These are phyloP conservation scores for Pestalotiopsis fici DNA, from an alignment of 2,329 filamentous ascomycete species.

Conservation along the genomic window DNA sequence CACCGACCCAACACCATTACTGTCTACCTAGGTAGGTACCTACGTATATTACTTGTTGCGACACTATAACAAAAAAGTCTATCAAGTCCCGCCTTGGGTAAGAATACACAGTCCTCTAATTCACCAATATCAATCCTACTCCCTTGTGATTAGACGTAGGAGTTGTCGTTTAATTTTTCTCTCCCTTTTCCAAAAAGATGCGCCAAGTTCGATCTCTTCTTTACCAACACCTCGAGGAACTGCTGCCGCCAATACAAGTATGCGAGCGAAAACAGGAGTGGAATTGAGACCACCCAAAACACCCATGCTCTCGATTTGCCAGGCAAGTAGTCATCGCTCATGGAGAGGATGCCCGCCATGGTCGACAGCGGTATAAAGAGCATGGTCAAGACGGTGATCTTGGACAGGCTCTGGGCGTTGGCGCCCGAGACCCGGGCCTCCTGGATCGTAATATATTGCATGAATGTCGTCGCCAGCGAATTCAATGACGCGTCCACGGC, in stretches of 20 bases:
- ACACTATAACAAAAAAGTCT: too few relatives aligned
- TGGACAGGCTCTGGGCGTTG: neutral
- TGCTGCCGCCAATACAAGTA: neutral
- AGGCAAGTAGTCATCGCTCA: neutral
- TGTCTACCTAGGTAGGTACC: too few relatives aligned
- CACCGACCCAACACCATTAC: too few relatives aligned
- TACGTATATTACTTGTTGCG: too few relatives aligned
- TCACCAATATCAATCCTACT: too few relatives aligned
- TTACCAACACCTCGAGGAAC: neutral
- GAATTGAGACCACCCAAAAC: neutral
- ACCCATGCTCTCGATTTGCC: neutral
- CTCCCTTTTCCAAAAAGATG: neutral
- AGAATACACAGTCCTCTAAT: too few relatives aligned
- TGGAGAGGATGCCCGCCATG: neutral
- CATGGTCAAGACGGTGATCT: neutral
- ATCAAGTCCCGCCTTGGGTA: too few relatives aligned
- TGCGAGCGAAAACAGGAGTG: neutral
- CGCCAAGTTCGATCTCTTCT: neutral
- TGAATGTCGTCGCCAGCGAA: neutral
- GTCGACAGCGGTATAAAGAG: neutral
- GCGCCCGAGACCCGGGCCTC: neutral
- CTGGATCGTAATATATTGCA: neutral
- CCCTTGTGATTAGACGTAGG: neutral
- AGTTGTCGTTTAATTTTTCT: neutral
- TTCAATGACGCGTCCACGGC: neutral